Conservation (phyloP, 2,329 filamentous ascomycete genomes). For the Hypoxylon sp. region DNA sequence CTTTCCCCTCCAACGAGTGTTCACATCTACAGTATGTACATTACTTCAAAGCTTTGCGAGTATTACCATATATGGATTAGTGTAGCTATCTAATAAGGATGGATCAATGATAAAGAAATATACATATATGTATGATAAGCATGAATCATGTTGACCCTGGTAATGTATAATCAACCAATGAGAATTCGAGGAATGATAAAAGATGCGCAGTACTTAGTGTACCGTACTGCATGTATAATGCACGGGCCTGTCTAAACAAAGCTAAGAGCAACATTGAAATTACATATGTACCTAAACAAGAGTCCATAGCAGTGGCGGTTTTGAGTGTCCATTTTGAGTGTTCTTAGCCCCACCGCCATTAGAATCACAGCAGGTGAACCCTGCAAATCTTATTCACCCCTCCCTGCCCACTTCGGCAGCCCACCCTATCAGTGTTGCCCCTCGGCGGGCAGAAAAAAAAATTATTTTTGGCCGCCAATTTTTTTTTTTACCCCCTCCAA, state of each 20-base stretch:
- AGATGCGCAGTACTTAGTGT: not conserved
- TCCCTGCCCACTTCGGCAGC: constrained; percentile 22
- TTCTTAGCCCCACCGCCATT: constrained; percentile 18
- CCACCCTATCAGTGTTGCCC: constrained; percentile 42
- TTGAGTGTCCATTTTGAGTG: constrained; percentile 6
- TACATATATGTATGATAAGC: constrained; percentile 15
- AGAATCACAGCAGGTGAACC: constrained; percentile 31
- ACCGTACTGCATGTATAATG: not conserved
- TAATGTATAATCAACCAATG: constrained; percentile 11
- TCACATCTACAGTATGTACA: no score
- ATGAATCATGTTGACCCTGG: constrained; percentile 22
- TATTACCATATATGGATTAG: constrained; percentile 21
- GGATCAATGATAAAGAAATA: not conserved
- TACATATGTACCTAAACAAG: no score
- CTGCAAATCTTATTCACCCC: constrained; percentile 22
- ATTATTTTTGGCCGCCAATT: constrained; percentile 28
- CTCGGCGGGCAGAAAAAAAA: constrained; percentile 40
- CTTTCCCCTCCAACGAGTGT: no score
- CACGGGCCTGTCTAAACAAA: not conserved
- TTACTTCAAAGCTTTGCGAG: no score
- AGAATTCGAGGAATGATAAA: constrained; percentile 14
- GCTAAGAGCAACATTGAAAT: no score
- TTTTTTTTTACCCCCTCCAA: constrained; percentile 29
- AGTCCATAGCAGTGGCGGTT: constrained; percentile 9
- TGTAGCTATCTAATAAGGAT: constrained; percentile 1